Evolutionary conservation across 192 early-diverging fungal genomes (phyloP).

Genomic region (Coemansia sp.): DNA sequence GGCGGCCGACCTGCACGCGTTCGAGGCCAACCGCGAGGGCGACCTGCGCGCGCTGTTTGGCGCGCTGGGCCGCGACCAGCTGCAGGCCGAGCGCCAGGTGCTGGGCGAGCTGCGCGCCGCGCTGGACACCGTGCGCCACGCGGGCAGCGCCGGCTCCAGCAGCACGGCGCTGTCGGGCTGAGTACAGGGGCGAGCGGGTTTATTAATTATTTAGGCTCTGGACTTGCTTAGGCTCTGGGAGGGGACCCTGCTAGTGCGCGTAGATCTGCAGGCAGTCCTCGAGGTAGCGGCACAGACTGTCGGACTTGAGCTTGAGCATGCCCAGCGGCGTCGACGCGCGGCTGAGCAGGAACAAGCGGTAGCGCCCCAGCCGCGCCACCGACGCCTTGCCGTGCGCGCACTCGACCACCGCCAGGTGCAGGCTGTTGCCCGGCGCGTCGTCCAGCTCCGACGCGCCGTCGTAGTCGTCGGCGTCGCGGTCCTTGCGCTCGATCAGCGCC

Average conservation of each 20-base stretch:
- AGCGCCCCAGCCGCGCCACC: conserved; percentile 23
- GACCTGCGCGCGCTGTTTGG: conserved; percentile 42
- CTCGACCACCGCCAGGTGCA: conserved; percentile 42
- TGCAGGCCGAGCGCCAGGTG: conserved; percentile 41
- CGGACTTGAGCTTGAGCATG: conserved; percentile 35
- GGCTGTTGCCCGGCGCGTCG: conserved; percentile 15
- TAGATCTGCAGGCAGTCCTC: conserved; percentile 19
- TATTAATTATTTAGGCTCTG: too few species aligned
- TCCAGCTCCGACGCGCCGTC: conserved; percentile 31
- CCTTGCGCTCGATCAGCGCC: conserved; percentile 31
- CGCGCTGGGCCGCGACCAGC: conserved; percentile 35
- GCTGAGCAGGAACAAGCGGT: conserved; percentile 39
- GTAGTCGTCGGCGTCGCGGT: conserved; percentile 28
- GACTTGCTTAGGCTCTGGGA: too few species aligned
- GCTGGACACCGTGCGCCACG: conserved; percentile 34
- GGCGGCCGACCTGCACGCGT: conserved; percentile 37
- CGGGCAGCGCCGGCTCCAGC: background rate
- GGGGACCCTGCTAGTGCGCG: too few species aligned
- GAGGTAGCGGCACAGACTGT: conserved; percentile 22
- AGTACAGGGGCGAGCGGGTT: too few species aligned
- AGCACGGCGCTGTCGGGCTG: background rate
- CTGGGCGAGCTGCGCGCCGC: conserved; percentile 34
- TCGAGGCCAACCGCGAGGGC: conserved; percentile 37
- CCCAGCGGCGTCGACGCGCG: conserved; percentile 24
- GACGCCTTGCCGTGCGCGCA: conserved; percentile 35